Percentiles rank a stretch among this genome's conserved stretches.
Conservation (phyloP, 345 rosid genomes). For the Eutrema heterophyllum region DNA sequence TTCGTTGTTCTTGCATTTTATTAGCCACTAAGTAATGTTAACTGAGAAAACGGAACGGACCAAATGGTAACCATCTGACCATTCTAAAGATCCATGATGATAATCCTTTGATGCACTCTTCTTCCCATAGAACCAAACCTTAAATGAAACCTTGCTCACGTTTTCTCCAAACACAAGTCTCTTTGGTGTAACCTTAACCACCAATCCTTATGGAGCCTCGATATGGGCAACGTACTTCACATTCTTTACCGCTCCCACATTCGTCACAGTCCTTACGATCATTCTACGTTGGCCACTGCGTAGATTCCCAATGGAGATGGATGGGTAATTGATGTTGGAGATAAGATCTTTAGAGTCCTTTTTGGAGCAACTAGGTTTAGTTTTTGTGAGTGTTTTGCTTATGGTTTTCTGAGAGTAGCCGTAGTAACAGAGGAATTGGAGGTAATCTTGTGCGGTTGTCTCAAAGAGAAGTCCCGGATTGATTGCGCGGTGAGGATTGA, state of each 20-base stretch:
- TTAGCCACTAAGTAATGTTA: slow-evolving; percentile 31
- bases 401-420: slow-evolving; percentile 57
- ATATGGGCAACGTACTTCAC: slow-evolving; percentile 44
- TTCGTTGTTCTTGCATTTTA: not conserved
- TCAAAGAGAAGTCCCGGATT: slow-evolving; percentile 75
- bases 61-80: slow-evolving; percentile 48
- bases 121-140: slow-evolving; percentile 43
- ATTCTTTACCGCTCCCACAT: slow-evolving; percentile 48
- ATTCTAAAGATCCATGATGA: slow-evolving; percentile 58
- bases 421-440: slow-evolving; percentile 52
- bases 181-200: slow-evolving; percentile 49
- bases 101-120: slow-evolving; percentile 43
- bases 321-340: slow-evolving; percentile 65
- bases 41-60: slow-evolving; percentile 58
- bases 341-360: slow-evolving; percentile 34
- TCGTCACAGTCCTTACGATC: slow-evolving; percentile 50
- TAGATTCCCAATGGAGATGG: slow-evolving; percentile 60
- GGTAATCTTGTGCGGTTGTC: slow-evolving; percentile 48
- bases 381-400: slow-evolving; percentile 36
- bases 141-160: slow-evolving; percentile 33
- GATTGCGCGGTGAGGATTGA: slow-evolving; percentile 52
- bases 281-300: slow-evolving; percentile 25
- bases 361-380: slow-evolving; percentile 49
- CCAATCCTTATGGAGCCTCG: slow-evolving; percentile 46
- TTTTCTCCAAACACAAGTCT: slow-evolving; percentile 36